Evolutionary conservation across 2,329 filamentous ascomycete genomes (phyloP).

Genomic region (Cladosporium sphaerospermum): DNA sequence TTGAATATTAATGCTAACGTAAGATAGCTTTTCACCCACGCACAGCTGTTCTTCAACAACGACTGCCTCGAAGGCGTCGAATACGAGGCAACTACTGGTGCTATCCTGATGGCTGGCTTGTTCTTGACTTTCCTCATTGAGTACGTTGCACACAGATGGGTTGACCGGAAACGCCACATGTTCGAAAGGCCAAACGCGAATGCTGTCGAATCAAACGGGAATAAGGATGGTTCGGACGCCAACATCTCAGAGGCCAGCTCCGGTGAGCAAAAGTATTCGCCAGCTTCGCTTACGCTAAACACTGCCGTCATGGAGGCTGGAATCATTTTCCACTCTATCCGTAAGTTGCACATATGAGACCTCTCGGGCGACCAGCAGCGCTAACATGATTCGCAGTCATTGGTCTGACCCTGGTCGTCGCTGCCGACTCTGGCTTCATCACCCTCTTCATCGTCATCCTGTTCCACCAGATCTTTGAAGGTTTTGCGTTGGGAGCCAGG

Average conservation of each 20-base stretch:
- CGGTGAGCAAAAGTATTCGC: not conserved
- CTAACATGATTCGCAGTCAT: conserved; percentile 43
- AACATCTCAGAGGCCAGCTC: conserved; percentile 4
- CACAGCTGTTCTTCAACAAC: conserved; percentile 65
- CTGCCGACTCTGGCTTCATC: conserved; percentile 46
- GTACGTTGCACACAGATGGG: conserved; percentile 42
- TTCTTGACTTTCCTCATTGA: conserved; percentile 69
- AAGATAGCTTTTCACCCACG: conserved; percentile 66
- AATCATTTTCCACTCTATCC: conserved; percentile 67
- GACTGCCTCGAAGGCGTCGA: conserved; percentile 59
- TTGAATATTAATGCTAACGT: not conserved
- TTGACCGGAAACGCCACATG: conserved; percentile 10
- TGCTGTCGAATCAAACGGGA: conserved; percentile 7
- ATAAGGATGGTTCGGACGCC: conserved; percentile 19
- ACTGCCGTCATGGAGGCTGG: conserved; percentile 67
- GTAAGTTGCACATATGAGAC: conserved; percentile 36
- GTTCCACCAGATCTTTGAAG: conserved; percentile 51
- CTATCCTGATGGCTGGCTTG: conserved; percentile 67
- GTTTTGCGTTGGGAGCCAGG: conserved; percentile 59
- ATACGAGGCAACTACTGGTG: conserved; percentile 64
- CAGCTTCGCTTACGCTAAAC: conserved; percentile 45
- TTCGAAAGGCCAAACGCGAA: conserved; percentile 5
- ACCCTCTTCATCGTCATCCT: conserved; percentile 55
- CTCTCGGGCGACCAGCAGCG: not conserved
- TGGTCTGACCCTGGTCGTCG: conserved; percentile 54